A percentile compares a stretch with the other conserved stretches of the same genome.
Evolutionary conservation across 192 early-diverging fungal genomes (phyloP).

Genomic region (Gamsiella multidivaricata): DNA sequence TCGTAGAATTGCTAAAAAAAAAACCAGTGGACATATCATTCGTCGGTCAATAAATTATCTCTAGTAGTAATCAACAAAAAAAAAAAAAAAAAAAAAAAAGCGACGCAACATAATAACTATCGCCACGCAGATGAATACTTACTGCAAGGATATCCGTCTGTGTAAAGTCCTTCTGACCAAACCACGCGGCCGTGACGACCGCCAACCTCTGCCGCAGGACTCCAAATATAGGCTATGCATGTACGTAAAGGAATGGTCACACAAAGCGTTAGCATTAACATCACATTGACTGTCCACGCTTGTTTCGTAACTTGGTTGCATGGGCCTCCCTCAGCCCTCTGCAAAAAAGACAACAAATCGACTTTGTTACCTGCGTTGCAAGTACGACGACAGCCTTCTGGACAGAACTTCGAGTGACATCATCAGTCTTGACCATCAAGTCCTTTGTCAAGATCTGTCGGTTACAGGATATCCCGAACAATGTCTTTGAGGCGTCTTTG

Average conservation of each 20-base stretch:
- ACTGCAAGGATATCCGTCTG: conserved; percentile 80
- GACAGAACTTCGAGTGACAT: conserved; percentile 82
- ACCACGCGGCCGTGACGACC: conserved; percentile 83
- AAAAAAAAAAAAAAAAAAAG: too few species aligned
- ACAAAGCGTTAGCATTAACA: too few species aligned
- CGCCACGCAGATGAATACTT: conserved; percentile 24
- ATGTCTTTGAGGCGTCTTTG: conserved; percentile 65
- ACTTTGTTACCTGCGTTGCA: conserved; percentile 64
- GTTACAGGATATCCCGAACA: conserved; percentile 88
- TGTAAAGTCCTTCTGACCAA: conserved; percentile 81
- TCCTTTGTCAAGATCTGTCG: conserved; percentile 82
- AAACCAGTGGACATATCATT: background rate
- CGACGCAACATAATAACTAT: too few species aligned
- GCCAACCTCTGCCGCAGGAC: conserved; percentile 78
- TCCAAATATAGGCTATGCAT: conserved; percentile 71
- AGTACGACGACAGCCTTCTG: conserved; percentile 86
- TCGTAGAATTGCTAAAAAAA: conserved; percentile 69
- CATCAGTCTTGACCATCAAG: conserved; percentile 73
- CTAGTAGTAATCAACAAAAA: background rate
- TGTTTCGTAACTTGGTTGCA: too few species aligned
- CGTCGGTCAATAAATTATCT: too few species aligned
- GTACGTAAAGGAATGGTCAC: too few species aligned
- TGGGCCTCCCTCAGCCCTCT: background rate
- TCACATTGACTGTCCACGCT: too few species aligned
- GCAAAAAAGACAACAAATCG: background rate